Conservation (phyloP, 2,329 filamentous ascomycete genomes). For the Paramyrothecium roridum region DNA sequence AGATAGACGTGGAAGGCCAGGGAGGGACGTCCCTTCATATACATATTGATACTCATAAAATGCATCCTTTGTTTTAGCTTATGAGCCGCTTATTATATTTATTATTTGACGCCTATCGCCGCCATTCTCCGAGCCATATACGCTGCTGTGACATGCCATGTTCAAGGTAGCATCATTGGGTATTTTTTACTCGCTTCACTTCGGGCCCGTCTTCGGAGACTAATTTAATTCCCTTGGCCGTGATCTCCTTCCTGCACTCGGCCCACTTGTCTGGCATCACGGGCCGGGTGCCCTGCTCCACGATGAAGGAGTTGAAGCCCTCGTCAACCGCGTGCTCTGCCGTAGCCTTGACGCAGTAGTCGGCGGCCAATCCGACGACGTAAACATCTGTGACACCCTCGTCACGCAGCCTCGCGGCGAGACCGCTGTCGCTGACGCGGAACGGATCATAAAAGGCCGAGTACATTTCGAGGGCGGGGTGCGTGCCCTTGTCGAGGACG, state of each 20-base stretch:
- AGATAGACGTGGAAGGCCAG: conserved; percentile 3
- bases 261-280: conserved; percentile 64
- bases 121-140: too few species aligned
- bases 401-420: conserved; percentile 55
- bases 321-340: conserved; percentile 73
- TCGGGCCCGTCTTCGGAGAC: conserved; percentile 36
- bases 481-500: conserved; percentile 75
- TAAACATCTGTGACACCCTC: conserved; percentile 73
- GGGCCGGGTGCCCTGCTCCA: conserved; percentile 74
- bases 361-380: conserved; percentile 79
- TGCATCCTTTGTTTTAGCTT: not conserved
- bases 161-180: not conserved
- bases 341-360: conserved; percentile 84
- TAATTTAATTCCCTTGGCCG: conserved; percentile 57
- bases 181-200: conserved; percentile 16
- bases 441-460: conserved; percentile 87
- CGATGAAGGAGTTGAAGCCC: conserved; percentile 73
- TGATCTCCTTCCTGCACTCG: conserved; percentile 49
- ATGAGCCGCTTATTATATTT: not conserved
- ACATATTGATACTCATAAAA: conserved; percentile 13
- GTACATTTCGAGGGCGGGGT: conserved; percentile 83
- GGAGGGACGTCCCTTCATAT: not conserved
- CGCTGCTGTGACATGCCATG: not conserved
- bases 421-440: conserved; percentile 57
- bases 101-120: too few species aligned